Conservation (phyloP, 1,139 yeast species). For the Protomyces inundatus region DNA sequence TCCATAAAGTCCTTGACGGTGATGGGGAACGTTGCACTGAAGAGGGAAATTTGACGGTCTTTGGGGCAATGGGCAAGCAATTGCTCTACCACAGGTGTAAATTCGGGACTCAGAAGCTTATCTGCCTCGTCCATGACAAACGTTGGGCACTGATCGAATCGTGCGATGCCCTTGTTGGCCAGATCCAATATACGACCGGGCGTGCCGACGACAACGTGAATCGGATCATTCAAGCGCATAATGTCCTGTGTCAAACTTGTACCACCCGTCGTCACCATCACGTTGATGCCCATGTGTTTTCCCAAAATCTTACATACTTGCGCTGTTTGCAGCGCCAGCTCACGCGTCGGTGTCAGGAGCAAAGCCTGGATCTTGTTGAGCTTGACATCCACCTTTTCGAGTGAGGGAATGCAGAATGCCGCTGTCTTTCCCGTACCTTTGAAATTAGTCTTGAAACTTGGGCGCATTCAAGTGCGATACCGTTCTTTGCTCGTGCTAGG, state of each 20-base stretch:
- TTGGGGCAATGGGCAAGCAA: constrained; percentile 75
- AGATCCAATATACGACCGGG: constrained; percentile 96
- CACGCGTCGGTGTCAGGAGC: constrained; percentile 89
- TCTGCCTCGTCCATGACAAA: constrained; percentile 99
- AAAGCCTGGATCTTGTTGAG: constrained; percentile 79
- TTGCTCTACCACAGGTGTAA: constrained; percentile 81
- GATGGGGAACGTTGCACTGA: constrained; percentile 93
- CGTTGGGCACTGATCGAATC: constrained; percentile 77
- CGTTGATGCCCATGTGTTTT: constrained; percentile 73
- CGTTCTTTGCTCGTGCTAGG: constrained; percentile 95
- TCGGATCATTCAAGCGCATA: constrained; percentile 84
- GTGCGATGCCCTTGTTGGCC: constrained; percentile 82
- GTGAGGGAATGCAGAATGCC: constrained; percentile 82
- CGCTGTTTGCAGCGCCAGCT: constrained; percentile 91
- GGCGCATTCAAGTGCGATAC: constrained; percentile 38
- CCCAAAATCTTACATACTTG: constrained; percentile 97
- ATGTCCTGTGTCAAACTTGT: constrained; percentile 92
- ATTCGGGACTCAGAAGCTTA: constrained; percentile 88
- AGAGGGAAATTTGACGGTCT: constrained; percentile 76
- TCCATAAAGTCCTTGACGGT: constrained; percentile 85
- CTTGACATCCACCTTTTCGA: constrained; percentile 80
- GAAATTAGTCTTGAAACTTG: not conserved
- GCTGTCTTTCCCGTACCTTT: constrained; percentile 85
- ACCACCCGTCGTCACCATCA: constrained; percentile 99
- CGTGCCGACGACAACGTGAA: constrained; percentile 85